Conservation (phyloP, 305 asterid species). For the Solanum hybrid region DNA sequence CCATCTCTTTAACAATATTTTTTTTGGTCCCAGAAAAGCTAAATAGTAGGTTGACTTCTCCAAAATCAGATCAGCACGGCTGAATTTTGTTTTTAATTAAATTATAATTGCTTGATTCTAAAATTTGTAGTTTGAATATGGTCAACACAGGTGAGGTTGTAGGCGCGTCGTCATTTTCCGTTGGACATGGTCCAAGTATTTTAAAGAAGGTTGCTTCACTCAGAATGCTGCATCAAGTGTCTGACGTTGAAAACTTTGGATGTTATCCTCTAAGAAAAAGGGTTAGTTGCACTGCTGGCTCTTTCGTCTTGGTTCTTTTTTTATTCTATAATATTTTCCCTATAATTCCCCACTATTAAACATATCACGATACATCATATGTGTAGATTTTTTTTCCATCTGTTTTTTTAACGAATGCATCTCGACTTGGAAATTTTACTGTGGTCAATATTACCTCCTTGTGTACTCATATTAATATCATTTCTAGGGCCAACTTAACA, state of each 20-base stretch:
- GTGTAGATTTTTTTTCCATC: background rate
- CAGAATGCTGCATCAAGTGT: conserved; percentile 76
- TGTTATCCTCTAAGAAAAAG: conserved; percentile 58
- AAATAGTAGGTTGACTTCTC: background rate
- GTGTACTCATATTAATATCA: conserved; percentile 15
- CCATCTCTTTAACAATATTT: background rate
- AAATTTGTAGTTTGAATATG: conserved; percentile 22
- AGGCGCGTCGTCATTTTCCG: conserved; percentile 81
- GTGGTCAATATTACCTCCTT: conserved; percentile 6
- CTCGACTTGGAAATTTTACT: background rate
- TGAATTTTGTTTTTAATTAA: background rate
- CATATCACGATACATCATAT: background rate
- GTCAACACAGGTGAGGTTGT: conserved; percentile 78
- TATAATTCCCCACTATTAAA: background rate
- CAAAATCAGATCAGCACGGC: background rate
- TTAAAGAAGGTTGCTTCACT: conserved; percentile 80
- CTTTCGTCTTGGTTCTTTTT: background rate
- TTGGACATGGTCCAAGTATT: conserved; percentile 57
- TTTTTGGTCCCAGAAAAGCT: background rate
- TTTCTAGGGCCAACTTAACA: conserved; percentile 54
- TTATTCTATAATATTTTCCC: background rate
- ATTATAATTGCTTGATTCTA: background rate
- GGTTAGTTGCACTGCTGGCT: conserved; percentile 34
- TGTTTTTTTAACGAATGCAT: background rate
- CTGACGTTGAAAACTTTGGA: conserved; percentile 40